Evolutionary conservation across 1,284 basidiomycete species (phyloP), one percentile per base, ranked within the genome.

Genomic region (Apiotrichum domesticum): DNA sequence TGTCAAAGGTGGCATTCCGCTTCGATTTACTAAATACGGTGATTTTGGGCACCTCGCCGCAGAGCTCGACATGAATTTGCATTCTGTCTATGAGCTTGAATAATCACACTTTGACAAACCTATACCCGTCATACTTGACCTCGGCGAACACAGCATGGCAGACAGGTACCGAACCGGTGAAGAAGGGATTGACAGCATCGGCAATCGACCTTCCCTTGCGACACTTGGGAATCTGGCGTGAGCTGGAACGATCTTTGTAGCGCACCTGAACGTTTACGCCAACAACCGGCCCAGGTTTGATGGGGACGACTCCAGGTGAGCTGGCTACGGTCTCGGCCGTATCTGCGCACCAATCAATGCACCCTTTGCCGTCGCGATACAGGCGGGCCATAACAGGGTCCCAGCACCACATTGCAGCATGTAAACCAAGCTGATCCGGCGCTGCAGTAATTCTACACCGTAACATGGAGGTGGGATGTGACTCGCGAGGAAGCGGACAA

Each of bases 51-150:
- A 66, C 69, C 5, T 76, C 71, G 3, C 67, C 66, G 5, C 69
- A 61, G 4, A 85, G 66, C 62, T 85, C 78, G 32, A 91, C 81
- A 66, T 95, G 91, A 34, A 93, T 89, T 68, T 95, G 91, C 57
- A 80, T 77, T n/a, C 79, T 80, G 56, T 15, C 32, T 34, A 14
- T 57, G n/a, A 55, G 57, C n/a, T 46, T n/a, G 34, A 9, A 34
- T 32, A 15, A 13, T 9, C 14, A 3, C 9, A 14, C 14, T 9
- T 9, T 33, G 29, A 32, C 7, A 35, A 56, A 87, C 67, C 90
- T 81, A 71, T 93, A 90, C 6, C 91, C 91, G 61, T 94, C 91
- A 70, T 92, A 91, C 73, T 95, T 94, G 1, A 84, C 89, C 76
- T 95, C 91, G 0, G 85, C 88, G 83, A 86, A 92, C 3, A 90